Conservation (phyloP, 2,329 filamentous ascomycete species). For the Coniella vitis region DNA sequence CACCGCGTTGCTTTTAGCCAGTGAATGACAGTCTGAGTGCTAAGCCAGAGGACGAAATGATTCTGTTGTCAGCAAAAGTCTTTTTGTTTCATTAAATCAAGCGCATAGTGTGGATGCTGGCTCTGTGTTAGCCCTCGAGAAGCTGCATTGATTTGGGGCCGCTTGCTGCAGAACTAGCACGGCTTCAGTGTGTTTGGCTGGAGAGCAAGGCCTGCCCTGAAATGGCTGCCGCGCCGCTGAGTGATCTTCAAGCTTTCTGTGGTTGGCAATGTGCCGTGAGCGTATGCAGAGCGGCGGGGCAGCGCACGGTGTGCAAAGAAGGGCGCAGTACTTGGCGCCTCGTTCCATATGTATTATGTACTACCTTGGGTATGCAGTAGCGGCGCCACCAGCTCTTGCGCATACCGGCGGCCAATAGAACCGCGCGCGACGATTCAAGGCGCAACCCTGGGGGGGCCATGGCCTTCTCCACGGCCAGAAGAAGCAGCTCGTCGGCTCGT, state of each 20-base stretch:
- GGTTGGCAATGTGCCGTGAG: slow-evolving; percentile 1
- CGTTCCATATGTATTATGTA: too few species aligned
- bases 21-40: too few species aligned
- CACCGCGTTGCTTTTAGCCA: too few species aligned
- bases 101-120: too few species aligned
- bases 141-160: neutral
- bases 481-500: slow-evolving; percentile 2
- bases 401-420: slow-evolving; percentile 11
- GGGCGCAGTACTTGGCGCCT: slow-evolving; percentile 7
- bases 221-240: neutral
- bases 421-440: neutral
- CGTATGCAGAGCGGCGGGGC: slow-evolving; percentile 11
- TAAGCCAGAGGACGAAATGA: too few species aligned
- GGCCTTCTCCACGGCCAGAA: neutral
- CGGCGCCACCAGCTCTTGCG: slow-evolving; percentile 1
- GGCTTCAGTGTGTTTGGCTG: too few species aligned
- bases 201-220: too few species aligned
- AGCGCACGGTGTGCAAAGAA: slow-evolving; percentile 12
- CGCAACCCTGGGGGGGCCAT: slow-evolving; percentile 1
- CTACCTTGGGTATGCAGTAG: too few species aligned
- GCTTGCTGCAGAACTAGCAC: neutral
- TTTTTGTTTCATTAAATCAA: too few species aligned
- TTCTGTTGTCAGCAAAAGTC: too few species aligned
- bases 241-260: slow-evolving; percentile 1
- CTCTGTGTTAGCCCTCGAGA: too few species aligned